Conservation (phyloP, 768 basidiomycete genomes). For the Suillus fuscotomentosus region DNA sequence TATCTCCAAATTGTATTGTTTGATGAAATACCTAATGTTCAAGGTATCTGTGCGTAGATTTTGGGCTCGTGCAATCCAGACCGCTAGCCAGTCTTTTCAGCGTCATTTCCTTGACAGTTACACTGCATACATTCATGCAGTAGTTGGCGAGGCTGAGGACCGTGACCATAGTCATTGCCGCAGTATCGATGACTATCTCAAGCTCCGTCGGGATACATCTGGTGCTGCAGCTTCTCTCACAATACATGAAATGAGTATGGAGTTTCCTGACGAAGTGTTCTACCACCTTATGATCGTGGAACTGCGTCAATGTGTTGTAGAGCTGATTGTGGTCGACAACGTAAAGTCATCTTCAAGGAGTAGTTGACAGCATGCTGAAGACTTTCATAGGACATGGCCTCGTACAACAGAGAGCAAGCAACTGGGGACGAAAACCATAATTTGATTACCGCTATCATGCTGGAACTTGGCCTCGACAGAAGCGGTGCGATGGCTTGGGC, state of each 20-base stretch:
- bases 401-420: slow-evolving; percentile 36
- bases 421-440: slow-evolving; percentile 34
- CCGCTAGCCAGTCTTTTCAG: slow-evolving; percentile 1
- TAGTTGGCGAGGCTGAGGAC: slow-evolving; percentile 6
- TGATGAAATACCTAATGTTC: neutral
- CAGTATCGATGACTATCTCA: slow-evolving; percentile 30
- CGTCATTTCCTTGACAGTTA: slow-evolving; percentile 7
- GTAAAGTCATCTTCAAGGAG: slow-evolving; percentile 4
- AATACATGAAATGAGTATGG: slow-evolving; percentile 26
- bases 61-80: slow-evolving; percentile 6
- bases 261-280: slow-evolving; percentile 33
- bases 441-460: slow-evolving; percentile 34
- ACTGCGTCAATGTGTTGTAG: slow-evolving; percentile 9
- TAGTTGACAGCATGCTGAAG: neutral
- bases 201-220: slow-evolving; percentile 30
- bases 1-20: neutral
- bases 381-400: slow-evolving; percentile 31
- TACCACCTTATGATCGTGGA: slow-evolving; percentile 19
- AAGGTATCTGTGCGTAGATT: slow-evolving; percentile 4
- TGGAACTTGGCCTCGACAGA: slow-evolving; percentile 20
- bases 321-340: slow-evolving; percentile 24
- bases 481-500: slow-evolving; percentile 29
- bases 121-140: neutral
- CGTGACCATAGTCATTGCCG: slow-evolving; percentile 13
- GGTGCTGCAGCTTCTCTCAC: slow-evolving; percentile 28